phyloP scores from a whole-genome alignment of 1,139 yeast genomes.

The Pichia norvegensis region DNA sequence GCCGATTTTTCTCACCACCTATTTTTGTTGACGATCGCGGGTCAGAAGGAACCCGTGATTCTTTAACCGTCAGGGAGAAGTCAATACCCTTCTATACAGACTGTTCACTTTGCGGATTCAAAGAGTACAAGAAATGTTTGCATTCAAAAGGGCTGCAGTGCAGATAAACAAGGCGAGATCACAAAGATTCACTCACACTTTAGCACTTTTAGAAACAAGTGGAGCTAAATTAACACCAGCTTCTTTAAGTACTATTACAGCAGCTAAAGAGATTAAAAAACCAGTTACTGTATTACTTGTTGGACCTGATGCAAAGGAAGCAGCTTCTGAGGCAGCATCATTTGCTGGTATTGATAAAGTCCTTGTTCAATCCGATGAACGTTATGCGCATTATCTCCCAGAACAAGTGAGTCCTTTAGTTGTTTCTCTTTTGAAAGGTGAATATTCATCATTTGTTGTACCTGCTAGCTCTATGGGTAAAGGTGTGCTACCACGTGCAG shows the following conservation, averaged over 20 bases:
- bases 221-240: constrained; percentile 52
- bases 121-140: constrained; percentile 2
- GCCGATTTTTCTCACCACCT: neutral
- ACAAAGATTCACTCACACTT: constrained; percentile 33
- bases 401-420: constrained; percentile 60
- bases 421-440: constrained; percentile 35
- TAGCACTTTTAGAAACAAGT: constrained; percentile 65
- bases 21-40: too few relatives aligned
- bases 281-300: constrained; percentile 57
- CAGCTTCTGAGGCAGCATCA: constrained; percentile 34
- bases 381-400: constrained; percentile 52
- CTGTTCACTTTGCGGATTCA: neutral
- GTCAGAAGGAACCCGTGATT: too few relatives aligned
- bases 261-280: constrained; percentile 57
- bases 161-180: neutral
- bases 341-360: constrained; percentile 39
- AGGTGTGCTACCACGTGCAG: constrained; percentile 77
- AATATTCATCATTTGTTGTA: constrained; percentile 63
- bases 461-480: constrained; percentile 86
- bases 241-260: constrained; percentile 57
- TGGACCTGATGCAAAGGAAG: constrained; percentile 44
- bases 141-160: constrained; percentile 1
- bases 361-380: constrained; percentile 41
- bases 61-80: too few relatives aligned
- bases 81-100: neutral